Evolutionary conservation across 208 protist species (phyloP).

Genomic region (Leishmania mexicana): DNA sequence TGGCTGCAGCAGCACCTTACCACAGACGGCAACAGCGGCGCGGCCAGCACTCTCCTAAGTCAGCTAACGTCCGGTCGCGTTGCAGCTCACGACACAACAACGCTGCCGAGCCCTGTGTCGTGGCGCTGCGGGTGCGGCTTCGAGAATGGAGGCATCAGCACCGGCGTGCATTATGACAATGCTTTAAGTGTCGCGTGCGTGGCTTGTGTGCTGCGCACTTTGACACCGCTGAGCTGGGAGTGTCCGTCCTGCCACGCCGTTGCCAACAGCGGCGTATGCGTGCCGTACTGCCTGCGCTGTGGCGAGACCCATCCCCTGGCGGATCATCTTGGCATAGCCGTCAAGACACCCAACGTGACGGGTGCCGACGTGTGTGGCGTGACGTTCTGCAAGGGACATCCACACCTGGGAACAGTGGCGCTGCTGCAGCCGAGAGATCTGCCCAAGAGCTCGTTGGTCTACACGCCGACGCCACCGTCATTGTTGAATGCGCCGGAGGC

Average conservation of each 20-base stretch:
- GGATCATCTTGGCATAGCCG: background rate
- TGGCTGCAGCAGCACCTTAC: slow-evolving; percentile 8
- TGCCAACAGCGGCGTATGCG: slow-evolving; percentile 33
- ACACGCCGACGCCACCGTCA: background rate
- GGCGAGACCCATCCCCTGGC: slow-evolving; percentile 46
- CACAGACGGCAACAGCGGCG: background rate
- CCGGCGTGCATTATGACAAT: background rate
- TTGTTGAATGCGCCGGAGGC: background rate
- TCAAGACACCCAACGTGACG: background rate
- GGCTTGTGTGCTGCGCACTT: slow-evolving; percentile 44
- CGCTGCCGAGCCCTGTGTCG: no score
- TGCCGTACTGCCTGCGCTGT: slow-evolving; percentile 58
- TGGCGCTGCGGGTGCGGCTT: slow-evolving; percentile 59
- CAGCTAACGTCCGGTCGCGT: background rate
- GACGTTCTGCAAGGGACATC: background rate
- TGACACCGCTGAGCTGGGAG: slow-evolving; percentile 48
- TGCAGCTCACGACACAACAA: background rate
- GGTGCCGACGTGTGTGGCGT: background rate
- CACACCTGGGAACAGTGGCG: background rate
- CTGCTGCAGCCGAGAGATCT: background rate
- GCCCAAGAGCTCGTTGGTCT: background rate
- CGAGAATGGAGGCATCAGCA: slow-evolving; percentile 11
- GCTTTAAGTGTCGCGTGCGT: slow-evolving; percentile 24
- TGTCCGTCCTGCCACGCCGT: slow-evolving; percentile 54
- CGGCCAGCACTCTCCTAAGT: background rate